These are phyloP conservation scores for Brassica nigra DNA, from an alignment of 345 rosid species.

Conservation along the genomic window DNA sequence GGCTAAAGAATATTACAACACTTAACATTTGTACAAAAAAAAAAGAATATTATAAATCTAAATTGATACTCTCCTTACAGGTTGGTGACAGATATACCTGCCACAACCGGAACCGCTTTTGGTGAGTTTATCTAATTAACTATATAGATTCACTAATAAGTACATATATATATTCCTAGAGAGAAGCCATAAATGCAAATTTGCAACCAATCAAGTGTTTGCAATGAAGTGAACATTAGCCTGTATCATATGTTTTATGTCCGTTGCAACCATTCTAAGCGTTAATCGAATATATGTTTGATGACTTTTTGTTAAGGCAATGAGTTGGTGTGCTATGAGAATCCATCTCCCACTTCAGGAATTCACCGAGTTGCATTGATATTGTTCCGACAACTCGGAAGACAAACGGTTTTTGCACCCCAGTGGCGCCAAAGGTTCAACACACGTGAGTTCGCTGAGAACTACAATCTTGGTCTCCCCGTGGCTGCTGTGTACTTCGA, in stretches of 20 bases:
- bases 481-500: constrained; percentile 79
- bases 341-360: constrained; percentile 70
- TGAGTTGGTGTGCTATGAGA: constrained; percentile 72
- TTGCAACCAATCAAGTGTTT: neutral
- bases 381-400: constrained; percentile 72
- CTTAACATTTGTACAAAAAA: no score
- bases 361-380: constrained; percentile 74
- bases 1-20: neutral
- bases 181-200: neutral
- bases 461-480: constrained; percentile 75
- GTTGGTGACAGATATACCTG: constrained; percentile 47
- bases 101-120: constrained; percentile 40
- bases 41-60: neutral
- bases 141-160: neutral
- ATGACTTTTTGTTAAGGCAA: constrained; percentile 49
- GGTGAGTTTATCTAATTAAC: constrained; percentile 32
- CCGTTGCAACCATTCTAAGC: neutral
- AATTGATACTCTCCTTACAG: constrained; percentile 20
- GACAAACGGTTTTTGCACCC: constrained; percentile 83
- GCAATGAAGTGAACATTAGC: neutral
- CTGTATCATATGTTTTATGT: neutral
- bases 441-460: constrained; percentile 80
- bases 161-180: neutral
- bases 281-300: neutral
- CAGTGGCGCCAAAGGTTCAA: constrained; percentile 94